Evolutionary conservation across 2,329 filamentous ascomycete species (phyloP).

Genomic region (Alternaria consortialis): DNA sequence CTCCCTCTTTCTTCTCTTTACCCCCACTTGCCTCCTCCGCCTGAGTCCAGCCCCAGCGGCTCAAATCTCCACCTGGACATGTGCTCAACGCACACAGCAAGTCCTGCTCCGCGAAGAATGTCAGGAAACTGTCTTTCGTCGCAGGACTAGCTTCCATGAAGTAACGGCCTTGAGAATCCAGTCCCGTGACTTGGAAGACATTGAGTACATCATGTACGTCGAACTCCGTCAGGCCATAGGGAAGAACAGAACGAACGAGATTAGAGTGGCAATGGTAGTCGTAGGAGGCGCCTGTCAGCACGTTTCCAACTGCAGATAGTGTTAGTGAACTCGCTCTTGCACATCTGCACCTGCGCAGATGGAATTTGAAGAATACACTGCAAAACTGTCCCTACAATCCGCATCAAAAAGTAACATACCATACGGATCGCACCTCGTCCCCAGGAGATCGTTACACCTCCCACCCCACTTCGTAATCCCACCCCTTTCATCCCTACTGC

Average conservation of each 20-base stretch:
- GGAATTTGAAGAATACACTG: neutral
- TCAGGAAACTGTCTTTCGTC: slow-evolving; percentile 61
- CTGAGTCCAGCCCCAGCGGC: slow-evolving; percentile 78
- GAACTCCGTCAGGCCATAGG: slow-evolving; percentile 72
- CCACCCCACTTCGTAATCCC: slow-evolving; percentile 66
- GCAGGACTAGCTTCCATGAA: slow-evolving; percentile 64
- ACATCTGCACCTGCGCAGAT: neutral
- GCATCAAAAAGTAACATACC: slow-evolving; percentile 37
- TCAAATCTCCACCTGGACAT: slow-evolving; percentile 83
- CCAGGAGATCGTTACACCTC: slow-evolving; percentile 79
- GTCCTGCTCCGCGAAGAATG: slow-evolving; percentile 83
- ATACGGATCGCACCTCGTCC: slow-evolving; percentile 86
- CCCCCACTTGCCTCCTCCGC: slow-evolving; percentile 60
- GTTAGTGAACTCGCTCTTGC: neutral
- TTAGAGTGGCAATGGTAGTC: slow-evolving; percentile 89
- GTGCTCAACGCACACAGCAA: slow-evolving; percentile 72
- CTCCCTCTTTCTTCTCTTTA: slow-evolving; percentile 63
- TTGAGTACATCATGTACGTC: slow-evolving; percentile 89
- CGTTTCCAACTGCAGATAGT: slow-evolving; percentile 67
- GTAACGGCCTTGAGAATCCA: slow-evolving; percentile 63
- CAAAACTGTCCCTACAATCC: neutral
- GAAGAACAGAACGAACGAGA: slow-evolving; percentile 74
- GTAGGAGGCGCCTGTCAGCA: slow-evolving; percentile 75
- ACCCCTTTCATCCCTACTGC: slow-evolving; percentile 57
- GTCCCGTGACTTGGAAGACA: slow-evolving; percentile 83